phyloP scores from a whole-genome alignment of 2,329 filamentous ascomycete genomes.

The Aspergillus melleus region DNA sequence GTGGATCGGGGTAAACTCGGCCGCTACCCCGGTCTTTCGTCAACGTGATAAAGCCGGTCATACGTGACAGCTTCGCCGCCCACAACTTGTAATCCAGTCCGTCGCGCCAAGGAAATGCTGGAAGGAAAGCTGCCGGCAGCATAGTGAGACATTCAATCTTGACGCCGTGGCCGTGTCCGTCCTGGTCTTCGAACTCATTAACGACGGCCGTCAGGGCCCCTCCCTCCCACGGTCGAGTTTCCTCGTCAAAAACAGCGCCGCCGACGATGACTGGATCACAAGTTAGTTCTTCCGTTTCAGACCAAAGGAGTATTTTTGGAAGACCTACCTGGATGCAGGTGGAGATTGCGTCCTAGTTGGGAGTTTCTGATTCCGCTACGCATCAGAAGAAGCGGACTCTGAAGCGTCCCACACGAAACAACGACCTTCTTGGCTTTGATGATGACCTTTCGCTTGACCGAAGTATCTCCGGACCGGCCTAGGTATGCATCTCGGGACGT shows the following conservation, averaged over 20 bases:
- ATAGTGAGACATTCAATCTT: conserved; percentile 79
- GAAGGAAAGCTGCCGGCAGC: conserved; percentile 67
- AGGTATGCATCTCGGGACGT: conserved; percentile 66
- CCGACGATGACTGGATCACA: conserved; percentile 38
- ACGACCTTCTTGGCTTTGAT: conserved; percentile 81
- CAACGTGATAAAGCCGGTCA: conserved; percentile 71
- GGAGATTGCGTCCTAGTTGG: conserved; percentile 78
- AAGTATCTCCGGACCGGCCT: conserved; percentile 53
- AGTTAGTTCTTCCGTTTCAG: background rate
- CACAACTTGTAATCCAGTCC: conserved; percentile 73
- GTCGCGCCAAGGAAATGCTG: conserved; percentile 64
- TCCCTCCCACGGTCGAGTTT: conserved; percentile 72
- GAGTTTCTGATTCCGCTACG: conserved; percentile 78
- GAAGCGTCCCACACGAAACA: conserved; percentile 72
- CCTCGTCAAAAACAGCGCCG: conserved; percentile 65
- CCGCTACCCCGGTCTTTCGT: conserved; percentile 75
- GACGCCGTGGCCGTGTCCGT: conserved; percentile 74
- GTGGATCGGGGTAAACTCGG: conserved; percentile 69
- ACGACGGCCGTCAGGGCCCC: conserved; percentile 78
- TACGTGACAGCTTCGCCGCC: conserved; percentile 66
- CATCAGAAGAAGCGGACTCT: conserved; percentile 73
- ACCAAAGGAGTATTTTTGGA: conserved; percentile 2
- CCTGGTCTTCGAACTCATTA: conserved; percentile 75
- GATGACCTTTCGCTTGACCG: conserved; percentile 61
- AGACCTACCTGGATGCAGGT: conserved; percentile 73